These are phyloP conservation scores for Liquidambar formosana DNA, from an alignment of 164 flowering plant genomes.

Conservation along the genomic window DNA sequence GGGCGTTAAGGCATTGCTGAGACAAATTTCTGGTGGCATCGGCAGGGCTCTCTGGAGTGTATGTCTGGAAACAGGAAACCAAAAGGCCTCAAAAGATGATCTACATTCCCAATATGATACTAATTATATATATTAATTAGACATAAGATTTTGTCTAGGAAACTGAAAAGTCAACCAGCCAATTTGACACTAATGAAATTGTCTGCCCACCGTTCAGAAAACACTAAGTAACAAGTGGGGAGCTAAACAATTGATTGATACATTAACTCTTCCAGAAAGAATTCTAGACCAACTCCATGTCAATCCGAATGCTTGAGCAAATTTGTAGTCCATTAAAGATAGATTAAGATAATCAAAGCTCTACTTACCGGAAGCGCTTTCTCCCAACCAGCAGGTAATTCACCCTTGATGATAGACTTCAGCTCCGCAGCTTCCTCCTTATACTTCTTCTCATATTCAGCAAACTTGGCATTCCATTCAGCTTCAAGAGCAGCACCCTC, in stretches of 20 bases:
- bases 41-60: constrained; percentile 88
- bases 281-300: constrained; percentile 60
- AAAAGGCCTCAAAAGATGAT: constrained; percentile 5
- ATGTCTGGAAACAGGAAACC: constrained; percentile 49
- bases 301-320: constrained; percentile 35
- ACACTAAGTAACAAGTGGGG: no score
- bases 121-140: no score
- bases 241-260: no score
- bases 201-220: no score
- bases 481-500: constrained; percentile 88
- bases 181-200: no score
- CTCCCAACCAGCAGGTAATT: constrained; percentile 93
- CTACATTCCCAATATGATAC: not conserved
- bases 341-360: not conserved
- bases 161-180: no score
- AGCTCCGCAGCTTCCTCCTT: constrained; percentile 82
- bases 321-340: constrained; percentile 20
- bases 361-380: constrained; percentile 93
- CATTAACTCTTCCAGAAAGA: no score
- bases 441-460: constrained; percentile 92
- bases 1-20: constrained; percentile 79
- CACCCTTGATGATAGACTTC: constrained; percentile 66
- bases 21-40: constrained; percentile 96
- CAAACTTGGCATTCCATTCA: constrained; percentile 91
- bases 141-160: no score